phyloP scores from a whole-genome alignment of 2,329 filamentous ascomycete genomes.

The Ceratocystis cacaofunesta region DNA sequence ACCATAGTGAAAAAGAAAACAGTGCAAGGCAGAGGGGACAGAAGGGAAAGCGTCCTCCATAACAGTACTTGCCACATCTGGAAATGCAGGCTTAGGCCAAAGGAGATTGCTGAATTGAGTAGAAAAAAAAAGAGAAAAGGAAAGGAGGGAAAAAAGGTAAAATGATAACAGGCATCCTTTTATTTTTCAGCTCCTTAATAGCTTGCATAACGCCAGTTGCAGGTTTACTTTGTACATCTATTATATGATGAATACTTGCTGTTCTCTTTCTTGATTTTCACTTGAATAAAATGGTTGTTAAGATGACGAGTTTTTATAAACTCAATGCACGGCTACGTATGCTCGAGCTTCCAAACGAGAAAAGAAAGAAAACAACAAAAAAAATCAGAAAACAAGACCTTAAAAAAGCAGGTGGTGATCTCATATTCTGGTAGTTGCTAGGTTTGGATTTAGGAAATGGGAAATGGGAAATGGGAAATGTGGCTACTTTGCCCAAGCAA shows the following conservation, averaged over 20 bases:
- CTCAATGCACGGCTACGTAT: background rate
- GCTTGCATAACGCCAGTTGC: background rate
- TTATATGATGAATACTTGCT: background rate
- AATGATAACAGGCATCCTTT: background rate
- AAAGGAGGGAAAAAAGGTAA: background rate
- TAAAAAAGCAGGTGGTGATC: background rate
- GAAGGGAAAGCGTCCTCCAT: too few relatives aligned
- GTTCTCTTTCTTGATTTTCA: background rate
- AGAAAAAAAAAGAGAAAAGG: background rate
- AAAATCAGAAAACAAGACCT: too few relatives aligned
- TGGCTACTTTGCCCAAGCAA: background rate
- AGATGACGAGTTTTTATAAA: background rate
- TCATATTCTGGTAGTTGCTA: background rate
- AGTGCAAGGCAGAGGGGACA: too few relatives aligned
- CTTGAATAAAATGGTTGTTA: background rate
- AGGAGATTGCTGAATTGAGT: background rate
- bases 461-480: background rate
- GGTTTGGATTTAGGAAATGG: background rate
- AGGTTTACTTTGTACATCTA: background rate
- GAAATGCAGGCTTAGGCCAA: too few relatives aligned
- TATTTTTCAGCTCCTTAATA: background rate
- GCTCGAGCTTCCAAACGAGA: background rate
- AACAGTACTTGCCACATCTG: too few relatives aligned
- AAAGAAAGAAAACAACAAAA: background rate
- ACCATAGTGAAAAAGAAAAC: too few relatives aligned